phyloP scores from a whole-genome alignment of 768 basidiomycete genomes.

The Boletus rex-veris region DNA sequence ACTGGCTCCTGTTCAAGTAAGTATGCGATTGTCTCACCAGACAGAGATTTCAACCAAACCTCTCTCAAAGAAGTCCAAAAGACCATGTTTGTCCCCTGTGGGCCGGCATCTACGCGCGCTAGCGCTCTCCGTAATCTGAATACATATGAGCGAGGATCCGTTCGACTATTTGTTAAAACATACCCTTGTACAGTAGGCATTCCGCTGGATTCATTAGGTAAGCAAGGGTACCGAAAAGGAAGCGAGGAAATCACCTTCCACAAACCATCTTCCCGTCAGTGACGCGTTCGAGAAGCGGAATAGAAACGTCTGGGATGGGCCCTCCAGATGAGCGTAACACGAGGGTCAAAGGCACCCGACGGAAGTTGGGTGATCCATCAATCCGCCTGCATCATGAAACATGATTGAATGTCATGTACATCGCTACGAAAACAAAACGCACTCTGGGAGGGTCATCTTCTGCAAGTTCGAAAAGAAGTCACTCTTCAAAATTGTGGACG shows the following conservation, averaged over 20 bases:
- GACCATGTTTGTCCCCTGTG: conserved; percentile 69
- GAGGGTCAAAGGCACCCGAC: conserved; percentile 69
- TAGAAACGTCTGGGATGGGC: conserved; percentile 29
- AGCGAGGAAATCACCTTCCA: conserved; percentile 53
- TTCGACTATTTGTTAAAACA: not conserved
- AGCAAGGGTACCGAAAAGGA: conserved; percentile 21
- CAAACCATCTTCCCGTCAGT: conserved; percentile 63
- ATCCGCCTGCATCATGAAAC: conserved; percentile 55
- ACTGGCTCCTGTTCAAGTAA: conserved; percentile 72
- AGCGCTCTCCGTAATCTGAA: conserved; percentile 74
- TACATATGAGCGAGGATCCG: not conserved
- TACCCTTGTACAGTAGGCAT: conserved; percentile 91
- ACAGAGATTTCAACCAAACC: conserved; percentile 37
- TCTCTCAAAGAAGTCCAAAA: conserved; percentile 97
- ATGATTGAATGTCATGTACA: conserved; percentile 1
- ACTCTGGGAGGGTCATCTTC: conserved; percentile 97
- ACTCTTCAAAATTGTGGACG: conserved; percentile 91
- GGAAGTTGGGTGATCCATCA: conserved; percentile 93
- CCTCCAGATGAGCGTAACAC: conserved; percentile 22
- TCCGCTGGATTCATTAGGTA: conserved; percentile 48
- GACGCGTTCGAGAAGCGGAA: conserved; percentile 34
- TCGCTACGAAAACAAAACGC: conserved; percentile 21
- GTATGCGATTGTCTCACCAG: not conserved
- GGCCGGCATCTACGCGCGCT: conserved; percentile 73
- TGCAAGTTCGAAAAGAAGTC: conserved; percentile 93